These are phyloP conservation scores for Biancaea sappan DNA, from an alignment of 306 rosid genomes.

Conservation along the genomic window DNA sequence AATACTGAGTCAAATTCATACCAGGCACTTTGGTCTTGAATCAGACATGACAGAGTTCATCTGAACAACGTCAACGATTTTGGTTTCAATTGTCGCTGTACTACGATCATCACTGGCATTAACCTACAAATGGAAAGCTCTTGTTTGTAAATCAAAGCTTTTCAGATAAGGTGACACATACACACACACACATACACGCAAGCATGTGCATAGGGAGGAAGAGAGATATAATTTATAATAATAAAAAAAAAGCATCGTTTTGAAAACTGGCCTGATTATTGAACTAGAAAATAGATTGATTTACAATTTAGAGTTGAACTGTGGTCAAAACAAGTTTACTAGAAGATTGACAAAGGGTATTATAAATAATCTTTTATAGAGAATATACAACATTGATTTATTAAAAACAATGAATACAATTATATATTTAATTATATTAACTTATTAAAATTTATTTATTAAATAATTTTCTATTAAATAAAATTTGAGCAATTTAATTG, in stretches of 20 bases:
- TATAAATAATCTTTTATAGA: not conserved
- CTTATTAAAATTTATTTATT: not conserved
- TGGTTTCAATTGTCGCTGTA: conserved; percentile 76
- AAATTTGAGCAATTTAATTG: not conserved
- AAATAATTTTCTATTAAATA: not conserved
- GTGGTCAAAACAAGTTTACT: not conserved
- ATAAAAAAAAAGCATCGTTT: not conserved
- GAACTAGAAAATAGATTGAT: not conserved
- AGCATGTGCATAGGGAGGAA: too few species aligned
- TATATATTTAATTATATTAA: not conserved
- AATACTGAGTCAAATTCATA: conserved; percentile 36
- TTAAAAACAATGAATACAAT: not conserved
- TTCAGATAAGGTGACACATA: not conserved
- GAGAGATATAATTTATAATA: not conserved
- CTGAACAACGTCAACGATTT: conserved; percentile 85
- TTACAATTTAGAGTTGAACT: not conserved
- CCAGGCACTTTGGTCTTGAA: conserved; percentile 89
- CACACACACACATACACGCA: too few species aligned
- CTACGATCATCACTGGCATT: conserved; percentile 99
- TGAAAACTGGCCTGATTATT: not conserved
- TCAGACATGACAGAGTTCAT: conserved; percentile 75
- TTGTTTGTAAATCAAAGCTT: conserved; percentile 13
- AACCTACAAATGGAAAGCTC: conserved; percentile 54
- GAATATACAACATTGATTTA: too few species aligned
- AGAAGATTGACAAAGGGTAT: not conserved